phyloP scores from a whole-genome alignment of 495 filamentous ascomycete genomes.

The Lentithecium fluviatile region DNA sequence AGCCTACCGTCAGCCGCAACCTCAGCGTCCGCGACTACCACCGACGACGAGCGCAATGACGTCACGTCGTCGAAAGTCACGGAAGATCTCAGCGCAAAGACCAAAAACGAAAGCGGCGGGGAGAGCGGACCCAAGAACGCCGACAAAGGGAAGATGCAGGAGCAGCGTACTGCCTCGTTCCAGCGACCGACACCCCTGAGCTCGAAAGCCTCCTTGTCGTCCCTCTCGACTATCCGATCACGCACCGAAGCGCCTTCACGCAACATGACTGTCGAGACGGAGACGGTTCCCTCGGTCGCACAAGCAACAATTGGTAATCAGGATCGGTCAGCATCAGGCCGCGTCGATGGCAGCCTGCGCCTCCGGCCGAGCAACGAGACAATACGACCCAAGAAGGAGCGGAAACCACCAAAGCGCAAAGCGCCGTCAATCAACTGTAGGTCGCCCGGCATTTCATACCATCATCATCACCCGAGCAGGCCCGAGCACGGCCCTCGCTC shows the following conservation, averaged over 20 bases:
- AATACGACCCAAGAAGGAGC: conserved; percentile 87
- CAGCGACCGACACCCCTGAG: conserved; percentile 36
- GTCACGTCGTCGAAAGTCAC: conserved; percentile 45
- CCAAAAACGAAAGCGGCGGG: conserved; percentile 57
- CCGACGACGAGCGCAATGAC: conserved; percentile 44
- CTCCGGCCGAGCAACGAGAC: conserved; percentile 89
- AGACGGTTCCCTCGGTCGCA: conserved; percentile 88
- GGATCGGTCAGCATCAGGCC: conserved; percentile 55
- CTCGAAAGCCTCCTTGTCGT: conserved; percentile 41
- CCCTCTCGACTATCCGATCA: conserved; percentile 45
- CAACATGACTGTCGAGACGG: conserved; percentile 98
- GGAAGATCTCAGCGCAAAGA: conserved; percentile 39
- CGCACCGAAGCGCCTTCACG: conserved; percentile 74
- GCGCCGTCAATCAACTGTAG: conserved; percentile 68
- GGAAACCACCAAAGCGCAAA: conserved; percentile 74
- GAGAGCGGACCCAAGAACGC: conserved; percentile 55
- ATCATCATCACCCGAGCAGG: conserved; percentile 30
- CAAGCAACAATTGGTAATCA: conserved; percentile 75
- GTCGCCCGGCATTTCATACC: conserved; percentile 41
- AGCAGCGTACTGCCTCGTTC: conserved; percentile 32
- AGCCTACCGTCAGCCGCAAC: not conserved
- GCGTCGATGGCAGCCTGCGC: conserved; percentile 71
- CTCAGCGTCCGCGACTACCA: conserved; percentile 38
- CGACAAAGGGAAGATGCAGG: conserved; percentile 37
- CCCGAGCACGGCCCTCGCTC: conserved; percentile 10